A percentile compares a stretch with the other conserved stretches of the same genome.
Evolutionary conservation across 1,284 basidiomycete species (phyloP).

Genomic region (Baeospora myosura): DNA sequence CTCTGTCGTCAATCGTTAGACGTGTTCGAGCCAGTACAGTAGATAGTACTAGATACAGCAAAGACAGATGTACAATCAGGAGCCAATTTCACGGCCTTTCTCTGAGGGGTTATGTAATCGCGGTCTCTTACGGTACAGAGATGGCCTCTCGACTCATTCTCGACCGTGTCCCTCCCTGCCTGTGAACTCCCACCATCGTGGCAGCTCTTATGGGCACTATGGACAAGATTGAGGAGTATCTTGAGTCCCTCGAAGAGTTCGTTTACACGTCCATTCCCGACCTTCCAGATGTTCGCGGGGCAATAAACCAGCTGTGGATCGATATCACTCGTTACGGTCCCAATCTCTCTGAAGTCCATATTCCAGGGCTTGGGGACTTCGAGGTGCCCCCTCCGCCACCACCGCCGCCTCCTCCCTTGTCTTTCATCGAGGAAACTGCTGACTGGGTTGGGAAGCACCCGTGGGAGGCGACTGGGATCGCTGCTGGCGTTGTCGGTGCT

Average conservation of each 20-base stretch:
- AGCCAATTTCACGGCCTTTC: too few species aligned
- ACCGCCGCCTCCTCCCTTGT: slow-evolving; percentile 46
- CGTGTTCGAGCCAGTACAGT: too few species aligned
- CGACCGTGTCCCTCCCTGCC: too few species aligned
- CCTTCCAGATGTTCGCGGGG: slow-evolving; percentile 55
- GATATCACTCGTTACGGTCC: slow-evolving; percentile 77
- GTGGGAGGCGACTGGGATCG: slow-evolving; percentile 46
- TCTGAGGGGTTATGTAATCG: too few species aligned
- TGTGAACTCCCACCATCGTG: too few species aligned
- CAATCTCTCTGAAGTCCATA: slow-evolving; percentile 50
- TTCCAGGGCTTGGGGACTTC: slow-evolving; percentile 64
- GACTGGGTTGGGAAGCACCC: slow-evolving; percentile 53
- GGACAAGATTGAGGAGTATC: slow-evolving; percentile 65
- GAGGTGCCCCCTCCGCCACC: slow-evolving; percentile 58
- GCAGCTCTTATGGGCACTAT: slow-evolving; percentile 31
- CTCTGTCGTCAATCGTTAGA: too few species aligned
- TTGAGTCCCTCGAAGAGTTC: slow-evolving; percentile 60
- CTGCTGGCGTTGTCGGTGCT: slow-evolving; percentile 48
- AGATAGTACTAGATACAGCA: too few species aligned
- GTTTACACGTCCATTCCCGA: slow-evolving; percentile 51
- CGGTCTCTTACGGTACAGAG: too few species aligned
- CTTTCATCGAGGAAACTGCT: slow-evolving; percentile 37
- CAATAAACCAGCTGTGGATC: slow-evolving; percentile 63
- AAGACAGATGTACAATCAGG: too few species aligned
- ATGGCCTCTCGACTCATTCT: too few species aligned